Conservation (phyloP, 192 early-diverging fungal species). For the Entomortierella chlamydospora region DNA sequence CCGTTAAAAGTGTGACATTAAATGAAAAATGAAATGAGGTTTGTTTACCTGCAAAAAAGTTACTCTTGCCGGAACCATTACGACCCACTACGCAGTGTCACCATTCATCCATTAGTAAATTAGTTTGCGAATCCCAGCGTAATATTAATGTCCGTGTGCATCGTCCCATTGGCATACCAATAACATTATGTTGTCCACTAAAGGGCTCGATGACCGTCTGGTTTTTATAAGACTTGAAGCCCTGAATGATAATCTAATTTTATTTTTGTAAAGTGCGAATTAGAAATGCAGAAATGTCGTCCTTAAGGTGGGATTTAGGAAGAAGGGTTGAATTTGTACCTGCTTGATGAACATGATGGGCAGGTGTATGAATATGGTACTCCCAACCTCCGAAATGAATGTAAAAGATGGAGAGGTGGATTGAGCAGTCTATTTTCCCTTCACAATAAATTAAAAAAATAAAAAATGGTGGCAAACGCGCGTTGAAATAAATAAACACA, state of each 20-base stretch:
- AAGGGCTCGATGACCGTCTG: constrained; percentile 95
- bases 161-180: constrained; percentile 67
- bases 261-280: too few species aligned
- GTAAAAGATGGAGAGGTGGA: neutral
- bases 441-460: neutral
- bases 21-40: too few species aligned
- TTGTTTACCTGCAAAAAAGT: constrained; percentile 91
- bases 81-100: constrained; percentile 84
- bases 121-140: too few species aligned
- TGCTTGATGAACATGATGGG: constrained; percentile 49
- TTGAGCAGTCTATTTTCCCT: neutral
- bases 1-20: neutral
- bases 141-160: neutral
- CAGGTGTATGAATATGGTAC: neutral
- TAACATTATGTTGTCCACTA: constrained; percentile 93
- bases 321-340: constrained; percentile 15
- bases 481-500: constrained; percentile 1
- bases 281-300: too few species aligned
- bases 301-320: neutral
- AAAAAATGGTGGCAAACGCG: constrained; percentile 2
- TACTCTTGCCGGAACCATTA: constrained; percentile 98
- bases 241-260: constrained; percentile 90
- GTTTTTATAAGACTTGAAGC: constrained; percentile 99
- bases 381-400: too few species aligned
- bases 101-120: too few species aligned